phyloP scores from a whole-genome alignment of 2,329 filamentous ascomycete genomes.

The Stemphylium vesicarium region DNA sequence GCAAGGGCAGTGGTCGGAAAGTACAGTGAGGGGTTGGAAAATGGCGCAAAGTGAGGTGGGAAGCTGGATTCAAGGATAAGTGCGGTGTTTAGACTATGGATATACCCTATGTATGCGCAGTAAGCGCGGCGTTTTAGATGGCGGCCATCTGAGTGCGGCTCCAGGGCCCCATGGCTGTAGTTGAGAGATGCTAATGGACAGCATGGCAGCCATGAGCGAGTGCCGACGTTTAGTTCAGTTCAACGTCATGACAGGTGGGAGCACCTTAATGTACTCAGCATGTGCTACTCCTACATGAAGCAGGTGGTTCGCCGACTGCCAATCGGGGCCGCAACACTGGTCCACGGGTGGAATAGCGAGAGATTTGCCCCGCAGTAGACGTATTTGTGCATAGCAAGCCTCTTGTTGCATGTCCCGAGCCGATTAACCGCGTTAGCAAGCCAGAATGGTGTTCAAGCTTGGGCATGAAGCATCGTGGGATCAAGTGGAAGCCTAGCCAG shows the following conservation, averaged over 20 bases:
- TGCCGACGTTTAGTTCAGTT: not conserved
- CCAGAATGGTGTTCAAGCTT: not conserved
- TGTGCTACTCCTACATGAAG: constrained; percentile 6
- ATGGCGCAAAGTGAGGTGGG: not conserved
- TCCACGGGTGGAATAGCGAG: not conserved
- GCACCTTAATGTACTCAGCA: constrained; percentile 6
- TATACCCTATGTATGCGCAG: constrained; percentile 16
- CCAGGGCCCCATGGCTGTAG: too few relatives aligned
- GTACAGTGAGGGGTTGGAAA: constrained; percentile 14
- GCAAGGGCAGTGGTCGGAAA: constrained; percentile 20
- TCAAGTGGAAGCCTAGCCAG: not conserved
- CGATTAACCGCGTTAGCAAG: constrained; percentile 11
- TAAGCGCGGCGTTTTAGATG: constrained; percentile 11
- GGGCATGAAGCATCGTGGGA: too few relatives aligned
- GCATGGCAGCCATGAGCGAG: not conserved
- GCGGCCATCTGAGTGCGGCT: not conserved
- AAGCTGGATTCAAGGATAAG: constrained; percentile 1
- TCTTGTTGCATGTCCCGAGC: constrained; percentile 9
- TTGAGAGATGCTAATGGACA: not conserved
- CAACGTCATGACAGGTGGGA: constrained; percentile 10
- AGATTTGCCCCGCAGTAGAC: constrained; percentile 16
- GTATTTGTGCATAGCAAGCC: constrained; percentile 14
- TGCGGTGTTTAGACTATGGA: constrained; percentile 9
- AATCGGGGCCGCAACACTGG: constrained; percentile 12
- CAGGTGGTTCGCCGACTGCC: constrained; percentile 9